Percentiles rank a stretch among this genome's conserved stretches.
Evolutionary conservation across 2,329 filamentous ascomycete genomes (phyloP).

Genomic region (Colletotrichum karsti): DNA sequence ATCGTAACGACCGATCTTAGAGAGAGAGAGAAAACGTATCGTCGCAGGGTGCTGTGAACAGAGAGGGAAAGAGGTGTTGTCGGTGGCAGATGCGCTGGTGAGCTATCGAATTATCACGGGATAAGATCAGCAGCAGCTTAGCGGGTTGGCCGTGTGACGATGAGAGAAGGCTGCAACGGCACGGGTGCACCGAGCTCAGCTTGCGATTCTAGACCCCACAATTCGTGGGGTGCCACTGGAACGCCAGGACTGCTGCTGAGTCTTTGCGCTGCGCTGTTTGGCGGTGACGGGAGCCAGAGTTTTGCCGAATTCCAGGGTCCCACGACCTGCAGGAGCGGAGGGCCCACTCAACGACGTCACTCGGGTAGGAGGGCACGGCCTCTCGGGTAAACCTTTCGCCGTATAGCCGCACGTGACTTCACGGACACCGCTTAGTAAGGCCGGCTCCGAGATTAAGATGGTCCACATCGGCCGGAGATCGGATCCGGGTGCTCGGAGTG

Average conservation of each 20-base stretch:
- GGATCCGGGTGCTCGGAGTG: background rate
- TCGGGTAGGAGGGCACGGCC: background rate
- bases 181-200: too few species aligned
- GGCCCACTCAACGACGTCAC: constrained; percentile 18
- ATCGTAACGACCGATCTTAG: background rate
- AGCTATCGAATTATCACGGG: constrained; percentile 12
- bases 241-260: background rate
- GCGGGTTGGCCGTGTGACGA: constrained; percentile 22
- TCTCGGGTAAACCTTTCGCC: background rate
- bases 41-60: background rate
- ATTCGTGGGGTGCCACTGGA: constrained; percentile 21
- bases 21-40: background rate
- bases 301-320: constrained; percentile 29
- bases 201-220: constrained; percentile 10
- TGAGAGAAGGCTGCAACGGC: constrained; percentile 19
- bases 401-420: rapidly evolving
- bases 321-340: background rate
- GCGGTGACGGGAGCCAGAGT: constrained; percentile 1
- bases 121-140: constrained; percentile 21
- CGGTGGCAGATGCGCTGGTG: background rate
- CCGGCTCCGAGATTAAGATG: rapidly evolving
- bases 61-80: background rate
- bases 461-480: background rate
- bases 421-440: background rate
- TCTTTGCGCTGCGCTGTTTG: background rate